Evolutionary conservation across 495 filamentous ascomycete genomes (phyloP), one percentile per base, ranked within the genome.

Genomic region (Penicillium goetzii): DNA sequence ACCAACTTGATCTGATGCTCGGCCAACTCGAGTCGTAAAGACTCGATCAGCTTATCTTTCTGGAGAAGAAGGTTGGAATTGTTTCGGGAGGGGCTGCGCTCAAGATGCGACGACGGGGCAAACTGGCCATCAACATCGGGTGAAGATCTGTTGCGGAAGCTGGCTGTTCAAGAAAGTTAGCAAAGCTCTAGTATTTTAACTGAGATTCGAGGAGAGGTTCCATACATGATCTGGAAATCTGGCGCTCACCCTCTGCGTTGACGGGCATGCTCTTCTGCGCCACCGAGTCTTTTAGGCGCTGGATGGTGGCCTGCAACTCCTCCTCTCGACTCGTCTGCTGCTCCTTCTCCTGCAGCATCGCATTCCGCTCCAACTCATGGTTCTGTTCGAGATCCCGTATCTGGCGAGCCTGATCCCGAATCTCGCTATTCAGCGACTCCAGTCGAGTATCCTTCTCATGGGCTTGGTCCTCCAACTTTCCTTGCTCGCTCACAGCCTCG

Each of bases 31-130:
- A 97, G 84, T 53, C 93, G 85, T 58, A 99, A 81, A 3, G 89
- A 92, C 71, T 99, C 93, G 67, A 99, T 97, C 59, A 99, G 74
- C 72, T 93, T 96, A 76, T 98, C 94, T 76, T 98, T 99, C 76
- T 97, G 93, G 64, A 94, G 81, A 23, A 97, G 79, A 28, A 97
- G 80, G 67, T 92, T 95, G 14, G 91, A 93, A 70, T 90, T 94
- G 66, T 92, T 94, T 53, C 89, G 85, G 30, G 93, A 91, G 65
- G 92, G 86, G 80, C 88, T 91, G 45, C 90, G 87, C 70, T 93
- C 87, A 59, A 93, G 71, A 4, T 90, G 88, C 34, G 90, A 87
- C 4, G 92, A 90, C n/a, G 94, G 93, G 17, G 95, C 94, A 75
- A 97, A 97, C 70, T 91, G 90, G 40, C 87, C 88, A 66, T 90